Evolutionary conservation across 805 yeast species (phyloP).

Genomic region (Sugiyamaella lignohabitans): DNA sequence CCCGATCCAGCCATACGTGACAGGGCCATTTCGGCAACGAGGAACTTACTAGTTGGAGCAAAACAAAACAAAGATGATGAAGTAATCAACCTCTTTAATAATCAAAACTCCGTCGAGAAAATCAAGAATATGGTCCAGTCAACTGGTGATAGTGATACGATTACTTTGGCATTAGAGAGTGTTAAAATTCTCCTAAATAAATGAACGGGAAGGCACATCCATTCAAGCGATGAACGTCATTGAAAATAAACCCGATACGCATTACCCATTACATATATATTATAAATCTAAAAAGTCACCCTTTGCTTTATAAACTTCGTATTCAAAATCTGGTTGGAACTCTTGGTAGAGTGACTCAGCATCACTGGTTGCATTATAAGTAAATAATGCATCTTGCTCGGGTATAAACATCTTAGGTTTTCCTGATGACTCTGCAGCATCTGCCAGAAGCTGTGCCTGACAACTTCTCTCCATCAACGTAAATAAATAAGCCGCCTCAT

Average conservation of each 20-base stretch:
- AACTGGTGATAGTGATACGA: neutral
- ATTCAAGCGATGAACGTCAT: too few species aligned
- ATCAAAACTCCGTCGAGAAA: neutral
- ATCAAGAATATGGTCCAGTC: neutral
- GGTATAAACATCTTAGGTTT: conserved; percentile 35
- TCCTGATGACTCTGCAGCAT: conserved; percentile 43
- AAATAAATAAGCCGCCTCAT: conserved; percentile 66
- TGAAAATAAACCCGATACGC: neutral
- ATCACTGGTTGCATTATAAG: conserved; percentile 45
- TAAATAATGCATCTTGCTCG: conserved; percentile 8
- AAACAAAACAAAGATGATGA: neutral
- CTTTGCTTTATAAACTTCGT: conserved; percentile 31
- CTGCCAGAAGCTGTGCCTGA: conserved; percentile 59
- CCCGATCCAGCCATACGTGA: neutral
- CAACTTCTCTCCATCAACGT: conserved; percentile 59
- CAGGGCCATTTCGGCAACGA: neutral
- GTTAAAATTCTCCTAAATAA: too few species aligned
- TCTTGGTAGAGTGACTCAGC: conserved; percentile 65
- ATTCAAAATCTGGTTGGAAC: conserved; percentile 63
- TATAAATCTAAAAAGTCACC: conserved; percentile 15
- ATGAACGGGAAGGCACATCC: neutral
- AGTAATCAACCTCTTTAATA: neutral
- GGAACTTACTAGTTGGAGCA: neutral
- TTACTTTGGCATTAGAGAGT: neutral
- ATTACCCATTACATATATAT: neutral